These are phyloP conservation scores for Vitis vinifera DNA, from an alignment of 164 flowering plant species.

Conservation along the genomic window DNA sequence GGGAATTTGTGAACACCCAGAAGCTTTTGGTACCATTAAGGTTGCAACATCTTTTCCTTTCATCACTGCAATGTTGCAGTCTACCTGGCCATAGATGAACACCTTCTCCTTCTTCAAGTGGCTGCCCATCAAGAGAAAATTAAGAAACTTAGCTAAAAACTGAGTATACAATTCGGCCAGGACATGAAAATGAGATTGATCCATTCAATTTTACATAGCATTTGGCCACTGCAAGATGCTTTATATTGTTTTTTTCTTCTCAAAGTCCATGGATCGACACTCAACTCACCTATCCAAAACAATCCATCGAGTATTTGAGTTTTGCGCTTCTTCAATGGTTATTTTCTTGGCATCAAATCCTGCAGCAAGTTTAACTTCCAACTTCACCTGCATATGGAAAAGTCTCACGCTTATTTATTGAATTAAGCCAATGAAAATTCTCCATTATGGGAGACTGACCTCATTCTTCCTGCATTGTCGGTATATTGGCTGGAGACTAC, in stretches of 20 bases:
- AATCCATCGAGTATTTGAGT: slow-evolving; percentile 41
- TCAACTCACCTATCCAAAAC: slow-evolving; percentile 38
- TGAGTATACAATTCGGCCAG: neutral
- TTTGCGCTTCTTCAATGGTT: slow-evolving; percentile 43
- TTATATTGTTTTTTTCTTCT: neutral
- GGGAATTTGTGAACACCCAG: neutral
- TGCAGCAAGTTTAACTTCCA: slow-evolving; percentile 51
- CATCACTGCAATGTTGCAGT: slow-evolving; percentile 49
- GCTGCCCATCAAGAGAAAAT: slow-evolving; percentile 21
- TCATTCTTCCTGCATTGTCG: slow-evolving; percentile 42
- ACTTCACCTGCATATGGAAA: slow-evolving; percentile 35
- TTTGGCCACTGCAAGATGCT: neutral
- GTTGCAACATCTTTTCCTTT: slow-evolving; percentile 43
- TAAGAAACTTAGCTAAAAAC: neutral
- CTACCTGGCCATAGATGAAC: slow-evolving; percentile 32
- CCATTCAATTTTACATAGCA: neutral
- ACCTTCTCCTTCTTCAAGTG: slow-evolving; percentile 38
- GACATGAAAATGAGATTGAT: neutral
- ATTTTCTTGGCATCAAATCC: slow-evolving; percentile 34
- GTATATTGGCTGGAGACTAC: slow-evolving; percentile 41
- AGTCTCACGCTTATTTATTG: neutral
- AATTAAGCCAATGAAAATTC: too few species aligned
- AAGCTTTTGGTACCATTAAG: slow-evolving; percentile 26
- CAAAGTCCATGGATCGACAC: too few species aligned
- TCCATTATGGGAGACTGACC: slow-evolving; percentile 16